Evolutionary conservation across 306 rosid species (phyloP), one percentile per base, ranked within the genome.

Genomic region (Pyrus communis): DNA sequence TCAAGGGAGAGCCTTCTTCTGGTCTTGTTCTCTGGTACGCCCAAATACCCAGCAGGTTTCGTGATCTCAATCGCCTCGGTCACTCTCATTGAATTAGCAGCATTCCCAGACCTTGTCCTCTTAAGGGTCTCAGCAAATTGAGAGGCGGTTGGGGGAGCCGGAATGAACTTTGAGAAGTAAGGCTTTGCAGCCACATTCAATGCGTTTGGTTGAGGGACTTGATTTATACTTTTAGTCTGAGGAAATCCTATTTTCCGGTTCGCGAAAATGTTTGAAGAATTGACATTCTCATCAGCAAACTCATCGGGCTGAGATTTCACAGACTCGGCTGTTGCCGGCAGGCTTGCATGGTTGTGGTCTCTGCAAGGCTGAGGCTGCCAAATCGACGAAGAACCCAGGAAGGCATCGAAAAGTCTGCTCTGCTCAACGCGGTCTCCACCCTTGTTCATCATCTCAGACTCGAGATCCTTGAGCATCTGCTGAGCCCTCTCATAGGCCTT

Each of bases 321-420:
- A 42, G 86, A 73, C 67, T 77, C 76, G 42, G 77, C 45, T 17
- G 68, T 63, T 17, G 78, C 22, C 10, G 87, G 84, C 55, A 84
- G 51, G 68, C 73, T 84, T 55, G 85, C 67, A 2, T 87, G 85
- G 58, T 96, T 96, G 12, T 88, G 84, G 66, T 96, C 99, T 79
- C 86, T 93, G 85, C 99, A 96, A 79, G 99, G 99, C 74, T 91
- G 98, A 79, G 99, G 99, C 71, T 96, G 99, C 99, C 99, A 96
- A 13, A 96, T 91, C 7, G 98, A 92, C 12, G 99, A 96, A 12
- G 99, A 92, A n/a, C 99, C 98, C 1, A 96, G 90, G 64, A 92
- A 89, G 33, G 98, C 88, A 23, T 96, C 99, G 14, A 96, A 96
- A 74, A 96, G 93, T 40, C 96, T 83, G 69, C 97, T 89, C 59